phyloP scores from a whole-genome alignment of 2,329 filamentous ascomycete genomes.

The Raffaelea deltoideospora region DNA sequence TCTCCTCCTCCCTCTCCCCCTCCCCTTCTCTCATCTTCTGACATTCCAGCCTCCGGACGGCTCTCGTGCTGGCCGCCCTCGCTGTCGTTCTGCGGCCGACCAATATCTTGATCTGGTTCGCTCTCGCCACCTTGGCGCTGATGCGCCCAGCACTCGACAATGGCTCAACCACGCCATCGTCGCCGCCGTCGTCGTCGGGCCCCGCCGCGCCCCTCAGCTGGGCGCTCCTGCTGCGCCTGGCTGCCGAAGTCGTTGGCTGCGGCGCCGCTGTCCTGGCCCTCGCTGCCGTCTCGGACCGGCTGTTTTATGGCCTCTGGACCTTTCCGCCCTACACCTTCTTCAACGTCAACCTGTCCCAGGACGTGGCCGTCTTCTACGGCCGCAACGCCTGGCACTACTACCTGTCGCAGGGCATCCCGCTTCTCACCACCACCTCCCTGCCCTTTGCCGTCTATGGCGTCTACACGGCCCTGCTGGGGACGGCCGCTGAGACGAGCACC shows the following conservation, averaged over 20 bases:
- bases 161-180: slow-evolving; percentile 24
- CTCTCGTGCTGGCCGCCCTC: slow-evolving; percentile 60
- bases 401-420: slow-evolving; percentile 71
- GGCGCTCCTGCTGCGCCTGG: slow-evolving; percentile 35
- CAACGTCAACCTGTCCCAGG: slow-evolving; percentile 79
- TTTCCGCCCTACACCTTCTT: slow-evolving; percentile 80
- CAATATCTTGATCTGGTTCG: slow-evolving; percentile 73
- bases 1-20: not conserved
- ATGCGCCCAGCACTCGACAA: slow-evolving; percentile 23
- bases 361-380: slow-evolving; percentile 85
- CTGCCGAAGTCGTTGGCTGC: slow-evolving; percentile 50
- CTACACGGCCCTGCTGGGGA: slow-evolving; percentile 25
- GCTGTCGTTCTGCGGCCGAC: slow-evolving; percentile 83
- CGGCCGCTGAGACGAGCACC: not conserved
- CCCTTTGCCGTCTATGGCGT: slow-evolving; percentile 60
- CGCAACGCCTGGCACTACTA: slow-evolving; percentile 88
- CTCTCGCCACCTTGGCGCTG: slow-evolving; percentile 35
- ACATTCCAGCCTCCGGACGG: slow-evolving; percentile 37
- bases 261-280: slow-evolving; percentile 43
- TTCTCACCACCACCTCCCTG: slow-evolving; percentile 69
- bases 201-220: slow-evolving; percentile 4
- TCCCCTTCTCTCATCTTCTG: not conserved
- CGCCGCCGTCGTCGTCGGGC: slow-evolving; percentile 20
- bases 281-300: slow-evolving; percentile 54
- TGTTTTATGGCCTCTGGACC: slow-evolving; percentile 75